A percentile compares a stretch with the other conserved stretches of the same genome.
These are phyloP conservation scores for Neurospora intermedia DNA, from an alignment of 495 filamentous ascomycete genomes.

Conservation along the genomic window DNA sequence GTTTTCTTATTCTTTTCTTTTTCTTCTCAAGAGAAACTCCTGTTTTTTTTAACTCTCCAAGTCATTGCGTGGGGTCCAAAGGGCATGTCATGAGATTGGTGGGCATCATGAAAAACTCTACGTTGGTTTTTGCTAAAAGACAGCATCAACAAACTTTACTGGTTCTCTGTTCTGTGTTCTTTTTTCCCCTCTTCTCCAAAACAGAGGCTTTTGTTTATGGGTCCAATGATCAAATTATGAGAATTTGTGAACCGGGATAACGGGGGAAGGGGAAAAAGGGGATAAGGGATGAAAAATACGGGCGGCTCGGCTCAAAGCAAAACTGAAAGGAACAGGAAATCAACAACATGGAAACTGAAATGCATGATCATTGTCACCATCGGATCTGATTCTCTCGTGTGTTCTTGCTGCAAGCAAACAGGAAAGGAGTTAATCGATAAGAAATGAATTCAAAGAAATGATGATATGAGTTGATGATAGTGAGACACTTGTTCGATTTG, in stretches of 20 bases:
- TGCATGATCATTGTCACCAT: neutral
- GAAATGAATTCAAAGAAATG: neutral
- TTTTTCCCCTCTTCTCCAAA: neutral
- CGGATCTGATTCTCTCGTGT: neutral
- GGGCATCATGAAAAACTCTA: neutral
- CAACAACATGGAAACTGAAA: neutral
- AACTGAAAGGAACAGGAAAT: neutral
- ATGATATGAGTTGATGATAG: neutral
- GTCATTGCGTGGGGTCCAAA: neutral
- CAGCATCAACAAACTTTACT: neutral
- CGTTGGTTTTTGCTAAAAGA: too few relatives aligned
- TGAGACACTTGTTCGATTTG: neutral
- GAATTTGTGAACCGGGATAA: too few relatives aligned
- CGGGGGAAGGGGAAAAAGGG: neutral
- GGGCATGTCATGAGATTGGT: neutral
- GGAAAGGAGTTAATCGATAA: neutral
- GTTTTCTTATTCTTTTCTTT: neutral
- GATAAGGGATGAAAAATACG: neutral
- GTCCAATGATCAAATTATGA: neutral
- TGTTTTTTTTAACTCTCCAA: neutral
- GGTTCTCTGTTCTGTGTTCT: neutral
- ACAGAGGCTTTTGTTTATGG: slow-evolving; percentile 5
- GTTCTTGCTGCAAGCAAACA: neutral
- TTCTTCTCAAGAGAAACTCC: neutral
- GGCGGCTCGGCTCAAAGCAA: neutral